A percentile compares a stretch with the other conserved stretches of the same genome.
Evolutionary conservation across 352 stramenopile species (phyloP).

Genomic region (Plasmopara muralis): DNA sequence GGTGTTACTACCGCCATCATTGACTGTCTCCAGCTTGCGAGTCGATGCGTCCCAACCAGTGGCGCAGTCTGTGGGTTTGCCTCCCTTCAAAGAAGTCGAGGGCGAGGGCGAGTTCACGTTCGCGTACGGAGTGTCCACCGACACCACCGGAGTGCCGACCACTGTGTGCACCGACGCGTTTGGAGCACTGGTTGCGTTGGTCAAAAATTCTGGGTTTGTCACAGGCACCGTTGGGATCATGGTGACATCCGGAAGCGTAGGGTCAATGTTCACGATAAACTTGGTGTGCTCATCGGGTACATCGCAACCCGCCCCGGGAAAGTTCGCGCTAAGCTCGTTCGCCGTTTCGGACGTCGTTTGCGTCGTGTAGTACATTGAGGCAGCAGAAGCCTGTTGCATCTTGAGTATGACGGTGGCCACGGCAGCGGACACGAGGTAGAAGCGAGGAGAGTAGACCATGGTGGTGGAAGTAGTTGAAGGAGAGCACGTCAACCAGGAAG

Average conservation of each 20-base stretch:
- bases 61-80: slow-evolving; percentile 19
- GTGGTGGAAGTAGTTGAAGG: background rate
- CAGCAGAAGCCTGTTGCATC: slow-evolving; percentile 19
- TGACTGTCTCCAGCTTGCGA: slow-evolving; percentile 13
- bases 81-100: background rate
- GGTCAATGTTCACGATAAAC: slow-evolving; percentile 14
- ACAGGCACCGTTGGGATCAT: slow-evolving; percentile 18
- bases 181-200: slow-evolving; percentile 13
- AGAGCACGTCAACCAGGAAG: background rate
- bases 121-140: slow-evolving; percentile 9
- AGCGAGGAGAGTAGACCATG: slow-evolving; percentile 25
- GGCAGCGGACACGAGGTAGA: slow-evolving; percentile 23
- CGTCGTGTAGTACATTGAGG: slow-evolving; percentile 16
- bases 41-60: slow-evolving; percentile 20
- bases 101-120: slow-evolving; percentile 3
- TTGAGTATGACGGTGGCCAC: slow-evolving; percentile 14
- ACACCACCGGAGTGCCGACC: slow-evolving; percentile 20
- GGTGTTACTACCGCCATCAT: background rate
- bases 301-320: slow-evolving; percentile 11
- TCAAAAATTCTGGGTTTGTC: slow-evolving; percentile 15
- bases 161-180: slow-evolving; percentile 13
- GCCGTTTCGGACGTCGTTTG: slow-evolving; percentile 5
- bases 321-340: slow-evolving; percentile 9
- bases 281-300: slow-evolving; percentile 12
- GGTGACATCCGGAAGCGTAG: slow-evolving; percentile 20